Evolutionary conservation across 2,329 filamentous ascomycete genomes (phyloP).

Genomic region (Trichoderma polysporum): DNA sequence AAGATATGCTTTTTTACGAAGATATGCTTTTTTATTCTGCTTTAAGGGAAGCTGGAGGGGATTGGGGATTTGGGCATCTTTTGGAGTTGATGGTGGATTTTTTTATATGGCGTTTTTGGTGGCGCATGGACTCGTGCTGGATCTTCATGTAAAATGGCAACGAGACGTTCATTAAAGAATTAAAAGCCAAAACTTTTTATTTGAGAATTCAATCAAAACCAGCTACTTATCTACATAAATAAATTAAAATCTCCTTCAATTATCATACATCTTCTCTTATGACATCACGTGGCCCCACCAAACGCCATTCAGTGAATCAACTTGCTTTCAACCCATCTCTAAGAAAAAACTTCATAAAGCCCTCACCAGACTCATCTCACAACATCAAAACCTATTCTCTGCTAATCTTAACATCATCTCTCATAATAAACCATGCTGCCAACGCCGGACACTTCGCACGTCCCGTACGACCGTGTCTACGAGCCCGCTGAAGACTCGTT

Average conservation of each 20-base stretch:
- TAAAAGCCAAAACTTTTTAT: background rate
- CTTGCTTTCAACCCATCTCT: background rate
- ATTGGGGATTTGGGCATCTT: background rate
- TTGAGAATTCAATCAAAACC: background rate
- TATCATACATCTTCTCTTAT: background rate
- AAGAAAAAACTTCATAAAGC: slow-evolving; percentile 20
- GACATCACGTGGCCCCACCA: slow-evolving; percentile 30
- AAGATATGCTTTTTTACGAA: slow-evolving; percentile 18
- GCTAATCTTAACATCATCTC: background rate
- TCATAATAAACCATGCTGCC: slow-evolving; percentile 66
- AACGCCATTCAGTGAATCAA: background rate
- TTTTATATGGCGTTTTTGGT: background rate
- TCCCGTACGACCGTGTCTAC: slow-evolving; percentile 85
- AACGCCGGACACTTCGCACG: slow-evolving; percentile 89
- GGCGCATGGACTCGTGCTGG: background rate
- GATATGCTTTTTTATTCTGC: background rate
- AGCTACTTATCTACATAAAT: background rate
- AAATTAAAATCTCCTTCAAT: no score
- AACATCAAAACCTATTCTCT: background rate
- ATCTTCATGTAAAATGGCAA: background rate
- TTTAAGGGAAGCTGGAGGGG: background rate
- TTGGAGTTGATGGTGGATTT: background rate
- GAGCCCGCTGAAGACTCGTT: slow-evolving; percentile 96
- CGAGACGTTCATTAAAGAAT: background rate
- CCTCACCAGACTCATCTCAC: slow-evolving; percentile 1